These are phyloP conservation scores for Trichoderma sp. DNA, from an alignment of 2,329 filamentous ascomycete species.

Conservation along the genomic window DNA sequence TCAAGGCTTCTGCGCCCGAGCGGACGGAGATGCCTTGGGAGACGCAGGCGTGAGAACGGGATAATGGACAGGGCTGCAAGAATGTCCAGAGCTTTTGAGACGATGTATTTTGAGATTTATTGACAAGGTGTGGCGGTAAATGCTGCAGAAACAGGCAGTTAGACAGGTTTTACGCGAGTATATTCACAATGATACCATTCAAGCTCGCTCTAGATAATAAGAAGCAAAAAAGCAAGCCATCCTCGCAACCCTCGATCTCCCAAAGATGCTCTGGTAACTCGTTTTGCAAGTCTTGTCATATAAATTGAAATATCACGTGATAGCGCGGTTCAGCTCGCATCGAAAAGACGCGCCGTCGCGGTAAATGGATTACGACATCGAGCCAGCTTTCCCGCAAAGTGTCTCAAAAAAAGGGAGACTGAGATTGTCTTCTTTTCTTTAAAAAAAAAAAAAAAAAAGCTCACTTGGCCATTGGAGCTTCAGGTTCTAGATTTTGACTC, in stretches of 20 bases:
- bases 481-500: too few relatives aligned
- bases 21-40: conserved; percentile 5
- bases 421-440: not conserved
- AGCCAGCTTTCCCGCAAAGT: conserved; percentile 1
- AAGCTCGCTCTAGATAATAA: not conserved
- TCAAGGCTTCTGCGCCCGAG: not conserved
- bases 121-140: too few relatives aligned
- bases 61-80: not conserved
- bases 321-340: conserved; percentile 31
- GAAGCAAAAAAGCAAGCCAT: not conserved
- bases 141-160: not conserved
- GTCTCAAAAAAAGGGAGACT: not conserved
- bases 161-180: not conserved
- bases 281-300: not conserved
- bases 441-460: too few relatives aligned
- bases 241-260: not conserved
- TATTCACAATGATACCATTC: not conserved
- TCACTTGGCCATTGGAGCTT: not conserved
- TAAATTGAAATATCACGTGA: conserved; percentile 34
- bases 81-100: not conserved
- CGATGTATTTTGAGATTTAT: not conserved
- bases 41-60: not conserved
- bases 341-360: conserved; percentile 35
- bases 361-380: conserved; percentile 35
- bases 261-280: not conserved